A percentile compares a stretch with the other conserved stretches of the same genome.
Conservation (phyloP, 164 flowering plant species). For the Liquidambar formosana region DNA sequence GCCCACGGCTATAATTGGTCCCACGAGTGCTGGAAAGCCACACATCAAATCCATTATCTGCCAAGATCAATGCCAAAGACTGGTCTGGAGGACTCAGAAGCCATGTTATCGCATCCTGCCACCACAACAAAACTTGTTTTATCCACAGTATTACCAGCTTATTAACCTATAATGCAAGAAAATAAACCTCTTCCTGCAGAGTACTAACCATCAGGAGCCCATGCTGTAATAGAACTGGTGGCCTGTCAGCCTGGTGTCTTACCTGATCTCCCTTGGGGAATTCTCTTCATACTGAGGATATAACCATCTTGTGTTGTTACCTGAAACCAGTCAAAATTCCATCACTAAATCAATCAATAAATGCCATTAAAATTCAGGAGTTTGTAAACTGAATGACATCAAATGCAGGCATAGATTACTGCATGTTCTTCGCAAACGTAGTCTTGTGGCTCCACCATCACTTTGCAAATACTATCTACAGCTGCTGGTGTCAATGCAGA, state of each 20-base stretch:
- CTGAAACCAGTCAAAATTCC: conserved; percentile 28
- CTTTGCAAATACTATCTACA: conserved; percentile 49
- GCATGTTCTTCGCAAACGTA: conserved; percentile 67
- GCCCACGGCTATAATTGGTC: conserved; percentile 62
- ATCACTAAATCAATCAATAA: conserved; percentile 2
- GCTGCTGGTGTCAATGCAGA: conserved; percentile 15
- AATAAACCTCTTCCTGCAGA: not conserved
- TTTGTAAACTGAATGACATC: not conserved
- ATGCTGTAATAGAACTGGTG: conserved; percentile 74
- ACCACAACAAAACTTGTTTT: conserved; percentile 1
- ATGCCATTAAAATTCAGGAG: not conserved
- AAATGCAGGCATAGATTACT: conserved; percentile 24
- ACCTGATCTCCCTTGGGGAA: conserved; percentile 43
- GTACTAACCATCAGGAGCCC: conserved; percentile 64
- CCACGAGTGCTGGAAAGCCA: conserved; percentile 83
- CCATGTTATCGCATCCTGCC: conserved; percentile 81
- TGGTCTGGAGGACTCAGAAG: conserved; percentile 50
- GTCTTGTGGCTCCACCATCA: conserved; percentile 49
- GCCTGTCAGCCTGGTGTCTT: conserved; percentile 21
- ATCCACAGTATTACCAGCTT: not conserved
- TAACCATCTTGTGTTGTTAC: conserved; percentile 81
- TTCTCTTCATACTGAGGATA: conserved; percentile 72
- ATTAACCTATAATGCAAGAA: not conserved
- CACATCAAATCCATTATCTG: conserved; percentile 75
- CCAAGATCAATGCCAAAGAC: conserved; percentile 64